These are phyloP conservation scores for Talaromyces islandicus DNA, from an alignment of 2,329 filamentous ascomycete species.

Conservation along the genomic window DNA sequence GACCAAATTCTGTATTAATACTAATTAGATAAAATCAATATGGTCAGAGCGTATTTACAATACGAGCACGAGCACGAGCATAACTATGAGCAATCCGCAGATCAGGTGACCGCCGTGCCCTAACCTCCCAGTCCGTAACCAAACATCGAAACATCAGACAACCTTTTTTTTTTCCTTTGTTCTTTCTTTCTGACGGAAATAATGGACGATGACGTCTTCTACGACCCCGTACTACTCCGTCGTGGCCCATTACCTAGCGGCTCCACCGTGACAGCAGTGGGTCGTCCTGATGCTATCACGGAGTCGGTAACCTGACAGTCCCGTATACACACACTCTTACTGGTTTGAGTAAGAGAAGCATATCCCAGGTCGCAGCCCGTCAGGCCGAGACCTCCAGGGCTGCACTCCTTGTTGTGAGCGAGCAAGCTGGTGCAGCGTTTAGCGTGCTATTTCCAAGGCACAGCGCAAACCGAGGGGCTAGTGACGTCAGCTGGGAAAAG, in stretches of 20 bases:
- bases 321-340: neutral
- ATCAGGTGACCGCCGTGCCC: neutral
- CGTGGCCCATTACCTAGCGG: neutral
- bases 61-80: too few relatives aligned
- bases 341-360: neutral
- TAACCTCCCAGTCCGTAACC: neutral
- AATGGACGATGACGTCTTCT: neutral
- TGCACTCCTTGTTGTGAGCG: neutral
- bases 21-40: too few relatives aligned
- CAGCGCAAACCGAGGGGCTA: neutral
- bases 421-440: neutral
- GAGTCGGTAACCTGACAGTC: neutral
- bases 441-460: constrained; percentile 11
- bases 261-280: neutral
- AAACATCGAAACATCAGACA: neutral
- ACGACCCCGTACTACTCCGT: neutral
- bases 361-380: neutral
- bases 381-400: neutral
- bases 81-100: neutral
- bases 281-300: neutral
- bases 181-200: neutral
- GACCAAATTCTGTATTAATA: neutral
- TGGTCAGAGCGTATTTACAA: too few relatives aligned
- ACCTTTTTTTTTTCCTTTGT: neutral
- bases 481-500: constrained; percentile 5